Conservation (phyloP, 306 rosid genomes). For the Lithocarpus polystachyus region DNA sequence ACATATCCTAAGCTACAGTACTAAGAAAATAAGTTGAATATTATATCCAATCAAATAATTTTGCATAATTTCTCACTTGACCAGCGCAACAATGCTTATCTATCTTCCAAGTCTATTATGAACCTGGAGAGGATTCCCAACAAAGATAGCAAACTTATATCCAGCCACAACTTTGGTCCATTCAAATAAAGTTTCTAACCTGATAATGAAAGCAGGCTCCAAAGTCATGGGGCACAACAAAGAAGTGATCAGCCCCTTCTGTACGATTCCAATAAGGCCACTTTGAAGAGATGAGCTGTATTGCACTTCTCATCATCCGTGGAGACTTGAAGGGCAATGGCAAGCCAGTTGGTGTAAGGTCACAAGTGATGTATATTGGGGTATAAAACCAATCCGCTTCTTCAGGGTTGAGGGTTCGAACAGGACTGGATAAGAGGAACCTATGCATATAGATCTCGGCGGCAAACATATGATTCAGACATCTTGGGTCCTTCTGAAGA, state of each 20-base stretch:
- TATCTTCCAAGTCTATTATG: neutral
- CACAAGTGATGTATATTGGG: conserved; percentile 94
- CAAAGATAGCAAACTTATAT: neutral
- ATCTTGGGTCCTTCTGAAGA: conserved; percentile 92
- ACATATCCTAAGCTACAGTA: neutral
- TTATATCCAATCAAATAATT: neutral
- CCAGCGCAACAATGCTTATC: neutral
- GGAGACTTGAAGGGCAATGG: conserved; percentile 98
- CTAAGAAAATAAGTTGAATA: neutral
- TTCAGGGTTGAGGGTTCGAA: conserved; percentile 93
- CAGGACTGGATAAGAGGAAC: conserved; percentile 89
- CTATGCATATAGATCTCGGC: conserved; percentile 98
- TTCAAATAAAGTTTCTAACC: conserved; percentile 35
- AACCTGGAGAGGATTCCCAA: neutral
- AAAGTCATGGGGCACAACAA: conserved; percentile 93
- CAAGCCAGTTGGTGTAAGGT: conserved; percentile 93
- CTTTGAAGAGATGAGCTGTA: conserved; percentile 92
- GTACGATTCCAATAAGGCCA: conserved; percentile 98
- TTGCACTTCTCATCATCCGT: conserved; percentile 96
- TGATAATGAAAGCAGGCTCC: conserved; percentile 98
- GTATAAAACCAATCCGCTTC: conserved; percentile 99
- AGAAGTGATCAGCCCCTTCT: conserved; percentile 98
- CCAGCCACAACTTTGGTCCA: neutral
- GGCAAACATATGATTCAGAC: conserved; percentile 97
- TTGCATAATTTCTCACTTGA: neutral